Base-by-base conservation (phyloP, 2,329 filamentous ascomycete species). In the Sporothrix pallida region DNA sequence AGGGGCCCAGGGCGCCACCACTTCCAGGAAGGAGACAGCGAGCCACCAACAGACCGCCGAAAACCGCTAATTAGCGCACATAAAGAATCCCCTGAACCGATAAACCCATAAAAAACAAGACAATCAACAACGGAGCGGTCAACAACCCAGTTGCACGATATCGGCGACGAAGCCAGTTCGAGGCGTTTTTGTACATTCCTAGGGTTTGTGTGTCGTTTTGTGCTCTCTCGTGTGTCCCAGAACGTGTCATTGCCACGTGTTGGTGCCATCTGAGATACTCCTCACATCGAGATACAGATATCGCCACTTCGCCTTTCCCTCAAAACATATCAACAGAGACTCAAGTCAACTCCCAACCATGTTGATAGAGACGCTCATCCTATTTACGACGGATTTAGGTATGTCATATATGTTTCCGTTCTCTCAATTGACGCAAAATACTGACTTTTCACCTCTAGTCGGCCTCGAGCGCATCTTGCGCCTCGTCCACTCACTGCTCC, bases 401-500 rank as follows among this genome's bases (percentile, higher is more conserved):
- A 81, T 73, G 81, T 72, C 23, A 46, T n/a, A 20, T 12, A 26
- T 60, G 9, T 50, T 13, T 5, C 65, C 48, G n/a, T 2, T 1
- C 20, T 8, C 1, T n/a, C 1, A 46, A 5, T 37, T 10, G 1
- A 6, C n/a, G 9, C 13, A 6, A 15, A 15, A 10, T 31, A 9
- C 44, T 62, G 6, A 62, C 72, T 54, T 1, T n/a, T 17, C 42
- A 3, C 23, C 17, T 8, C 12, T 1, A 89, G 89, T 85, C 78
- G 89, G 89, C 4, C 83, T 91, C 1, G 90, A 92, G 80, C 87
- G 89, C 74, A 83, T 85, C 71, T 83, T 92, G 76, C 87, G 90
- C 63, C 82, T 89, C 72, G 77, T 90, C 62, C 89, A 91, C 80
- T 80, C 87, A 62, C 70, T 84, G 44, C 80, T 85, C 74, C 83